Evolutionary conservation across 352 stramenopile genomes (phyloP), one percentile per base, ranked within the genome.

Genomic region (Phytopythium litorale): DNA sequence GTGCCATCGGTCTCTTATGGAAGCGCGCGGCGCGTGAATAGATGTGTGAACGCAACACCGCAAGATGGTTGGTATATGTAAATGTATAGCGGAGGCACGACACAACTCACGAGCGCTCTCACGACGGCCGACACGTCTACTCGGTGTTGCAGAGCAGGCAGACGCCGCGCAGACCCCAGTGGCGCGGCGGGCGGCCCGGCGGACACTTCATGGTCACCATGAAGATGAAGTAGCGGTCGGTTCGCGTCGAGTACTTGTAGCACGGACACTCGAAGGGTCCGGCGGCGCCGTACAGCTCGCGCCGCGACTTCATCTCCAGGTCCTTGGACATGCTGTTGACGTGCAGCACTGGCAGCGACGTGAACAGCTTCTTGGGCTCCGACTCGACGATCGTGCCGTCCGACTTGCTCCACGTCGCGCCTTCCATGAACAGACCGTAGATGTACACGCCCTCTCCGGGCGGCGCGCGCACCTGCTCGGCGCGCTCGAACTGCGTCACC

Each of bases 391-490:
- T 88, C 49, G 88, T 93, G 57, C 79, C 79, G 67, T 99, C 94
- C 28, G 87, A 62, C 67, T 98, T 98, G 70, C 87, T 97, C 94
- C 96, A 99, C 25, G 94, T 97, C 52, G 92, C 96, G 50, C 97
- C 97, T 54, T 99, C 97, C 66, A 99, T 89, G 64, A 97, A 98
- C 28, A 99, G 83, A 0, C 97, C 97, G 68, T 99, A 97, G 60
- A 99, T 95, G 76, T 99, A 98, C 37, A 99, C 95, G 38, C 97
- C 97, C 71, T 99, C 97, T 6, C 72, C 71, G 0, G 97, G 96
- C 19, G 92, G 78, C 25, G 81, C 68, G 15, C 85, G 79, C 51
- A 92, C 86, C 68, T 98, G 94, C 64, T 98, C 93, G 0, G 88
- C 74, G 21, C 93, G 79, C 62, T 98, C 95, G 71, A 98, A 98